These are phyloP conservation scores for Colletotrichum australisinense DNA, from an alignment of 2,329 filamentous ascomycete genomes.

Conservation along the genomic window DNA sequence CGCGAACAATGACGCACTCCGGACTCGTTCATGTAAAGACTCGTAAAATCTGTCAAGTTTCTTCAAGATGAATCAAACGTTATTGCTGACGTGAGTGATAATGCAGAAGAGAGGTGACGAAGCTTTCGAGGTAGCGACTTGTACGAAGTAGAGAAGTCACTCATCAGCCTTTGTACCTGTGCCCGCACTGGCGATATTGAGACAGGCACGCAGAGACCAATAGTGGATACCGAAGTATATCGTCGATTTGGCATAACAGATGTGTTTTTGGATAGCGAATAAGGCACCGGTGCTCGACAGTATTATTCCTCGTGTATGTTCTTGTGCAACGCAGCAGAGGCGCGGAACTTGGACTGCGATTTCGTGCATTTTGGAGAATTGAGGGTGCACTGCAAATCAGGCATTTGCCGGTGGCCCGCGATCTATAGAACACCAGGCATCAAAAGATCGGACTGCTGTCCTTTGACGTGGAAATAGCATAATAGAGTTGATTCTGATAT, in stretches of 20 bases:
- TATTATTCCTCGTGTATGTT: background rate
- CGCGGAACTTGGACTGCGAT: background rate
- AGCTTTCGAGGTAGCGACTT: background rate
- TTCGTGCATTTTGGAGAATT: background rate
- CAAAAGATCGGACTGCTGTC: background rate
- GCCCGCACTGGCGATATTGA: too few species aligned
- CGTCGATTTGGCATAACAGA: slow-evolving; percentile 22
- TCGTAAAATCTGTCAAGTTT: background rate
- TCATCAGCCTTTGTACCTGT: background rate
- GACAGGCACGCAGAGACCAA: background rate
- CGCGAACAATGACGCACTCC: slow-evolving; percentile 16
- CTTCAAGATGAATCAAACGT: background rate
- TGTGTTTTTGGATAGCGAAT: background rate
- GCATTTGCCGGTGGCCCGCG: background rate
- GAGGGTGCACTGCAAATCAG: background rate
- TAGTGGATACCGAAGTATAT: slow-evolving; percentile 11
- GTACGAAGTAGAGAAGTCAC: background rate
- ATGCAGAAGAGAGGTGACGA: slow-evolving; percentile 8
- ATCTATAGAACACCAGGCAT: background rate
- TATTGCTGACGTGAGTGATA: slow-evolving; percentile 3
- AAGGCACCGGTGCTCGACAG: background rate
- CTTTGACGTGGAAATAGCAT: background rate
- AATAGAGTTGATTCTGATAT: background rate
- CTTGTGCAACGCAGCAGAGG: background rate
- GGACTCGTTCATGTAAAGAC: background rate